Percentiles rank a stretch among this genome's conserved stretches.
Evolutionary conservation across 805 yeast species (phyloP).

Genomic region (Kazachstania kunashirensis): DNA sequence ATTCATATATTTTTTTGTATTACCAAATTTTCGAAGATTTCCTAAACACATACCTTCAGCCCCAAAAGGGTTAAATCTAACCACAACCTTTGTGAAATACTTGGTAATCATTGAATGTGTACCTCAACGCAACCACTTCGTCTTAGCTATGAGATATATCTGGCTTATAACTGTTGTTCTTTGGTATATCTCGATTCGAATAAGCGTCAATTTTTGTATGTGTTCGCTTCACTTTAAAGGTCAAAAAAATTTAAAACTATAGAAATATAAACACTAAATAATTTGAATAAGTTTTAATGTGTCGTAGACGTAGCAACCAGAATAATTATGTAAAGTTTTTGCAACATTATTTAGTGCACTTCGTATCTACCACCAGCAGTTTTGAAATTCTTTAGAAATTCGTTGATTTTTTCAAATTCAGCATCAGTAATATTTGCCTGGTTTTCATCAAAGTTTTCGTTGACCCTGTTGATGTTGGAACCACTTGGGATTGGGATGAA

Average conservation of each 20-base stretch:
- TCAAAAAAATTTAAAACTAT: no score
- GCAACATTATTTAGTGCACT: no score
- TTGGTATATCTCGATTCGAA: no score
- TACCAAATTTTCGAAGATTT: background rate
- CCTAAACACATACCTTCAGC: constrained; percentile 40
- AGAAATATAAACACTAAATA: no score
- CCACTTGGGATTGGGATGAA: constrained; percentile 79
- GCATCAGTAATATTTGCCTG: constrained; percentile 40
- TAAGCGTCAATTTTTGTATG: no score
- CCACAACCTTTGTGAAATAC: constrained; percentile 68
- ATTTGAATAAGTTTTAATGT: no score
- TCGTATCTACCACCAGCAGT: constrained; percentile 50
- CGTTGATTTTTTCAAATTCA: constrained; percentile 46
- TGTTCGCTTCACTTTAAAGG: no score
- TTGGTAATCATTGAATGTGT: constrained; percentile 97
- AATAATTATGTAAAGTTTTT: no score
- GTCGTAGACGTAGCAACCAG: no score
- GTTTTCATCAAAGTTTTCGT: constrained; percentile 43
- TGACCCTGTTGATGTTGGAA: constrained; percentile 47
- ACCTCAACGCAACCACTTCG: no score
- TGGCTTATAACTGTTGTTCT: no score
- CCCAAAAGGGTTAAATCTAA: constrained; percentile 71
- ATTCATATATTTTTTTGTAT: background rate
- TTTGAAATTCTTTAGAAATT: constrained; percentile 34
- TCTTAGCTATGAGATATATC: no score